These are phyloP conservation scores for Colletotrichum salicis DNA, from an alignment of 2,329 filamentous ascomycete species.

Conservation along the genomic window DNA sequence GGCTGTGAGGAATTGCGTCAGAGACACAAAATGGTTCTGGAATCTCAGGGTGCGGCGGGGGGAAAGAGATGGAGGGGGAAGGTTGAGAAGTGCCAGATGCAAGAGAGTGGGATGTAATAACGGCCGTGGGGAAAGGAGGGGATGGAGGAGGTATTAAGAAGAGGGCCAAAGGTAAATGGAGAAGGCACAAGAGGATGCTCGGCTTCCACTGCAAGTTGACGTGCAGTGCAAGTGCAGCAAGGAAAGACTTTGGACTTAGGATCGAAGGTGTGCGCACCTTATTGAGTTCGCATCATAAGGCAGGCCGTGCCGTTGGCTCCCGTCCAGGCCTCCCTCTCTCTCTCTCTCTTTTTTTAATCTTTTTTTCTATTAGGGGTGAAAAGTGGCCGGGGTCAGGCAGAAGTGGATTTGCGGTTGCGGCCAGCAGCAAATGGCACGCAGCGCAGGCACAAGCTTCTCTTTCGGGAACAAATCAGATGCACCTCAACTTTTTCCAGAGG, in stretches of 20 bases:
- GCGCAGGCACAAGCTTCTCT: conserved; percentile 27
- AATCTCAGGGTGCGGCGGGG: conserved; percentile 16
- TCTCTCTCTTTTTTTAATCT: background rate
- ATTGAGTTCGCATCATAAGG: conserved; percentile 33
- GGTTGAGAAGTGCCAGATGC: conserved; percentile 3
- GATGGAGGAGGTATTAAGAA: conserved; percentile 1
- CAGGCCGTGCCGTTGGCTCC: conserved; percentile 13
- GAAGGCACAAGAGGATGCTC: background rate
- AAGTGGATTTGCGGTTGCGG: conserved; percentile 3
- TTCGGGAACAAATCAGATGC: conserved; percentile 24
- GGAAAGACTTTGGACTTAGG: background rate
- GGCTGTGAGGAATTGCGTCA: conserved; percentile 18
- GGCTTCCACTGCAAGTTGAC: conserved; percentile 19
- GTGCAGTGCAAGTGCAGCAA: background rate
- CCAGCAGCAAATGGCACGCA: conserved; percentile 28
- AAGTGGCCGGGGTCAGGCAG: conserved; percentile 11
- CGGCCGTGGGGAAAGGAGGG: background rate
- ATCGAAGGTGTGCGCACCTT: conserved; percentile 7
- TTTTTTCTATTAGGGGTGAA: conserved; percentile 23
- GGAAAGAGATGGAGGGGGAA: background rate
- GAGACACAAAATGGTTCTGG: conserved; percentile 17
- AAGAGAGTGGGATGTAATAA: conserved; percentile 3
- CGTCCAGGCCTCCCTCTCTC: background rate
- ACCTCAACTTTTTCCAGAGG: conserved; percentile 17
- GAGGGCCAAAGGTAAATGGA: conserved; percentile 1